These are phyloP conservation scores for Sordariomycetes sp. DNA, from an alignment of 2,329 filamentous ascomycete genomes.

Conservation along the genomic window DNA sequence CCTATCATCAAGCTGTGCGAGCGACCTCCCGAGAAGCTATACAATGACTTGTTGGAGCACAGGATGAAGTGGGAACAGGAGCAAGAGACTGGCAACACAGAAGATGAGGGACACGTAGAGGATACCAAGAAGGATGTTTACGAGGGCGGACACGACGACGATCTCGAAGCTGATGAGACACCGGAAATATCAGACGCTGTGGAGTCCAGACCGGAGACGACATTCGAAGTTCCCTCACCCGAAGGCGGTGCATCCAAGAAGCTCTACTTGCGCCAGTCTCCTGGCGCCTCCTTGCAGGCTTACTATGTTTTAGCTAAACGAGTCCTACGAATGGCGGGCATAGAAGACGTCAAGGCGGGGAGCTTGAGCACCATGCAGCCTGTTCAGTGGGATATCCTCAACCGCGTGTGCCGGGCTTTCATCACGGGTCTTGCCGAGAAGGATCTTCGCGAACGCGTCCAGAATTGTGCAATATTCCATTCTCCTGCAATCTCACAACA, in stretches of 20 bases:
- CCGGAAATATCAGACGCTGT: neutral
- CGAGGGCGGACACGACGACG: slow-evolving; percentile 10
- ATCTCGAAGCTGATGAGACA: neutral
- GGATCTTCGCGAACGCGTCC: slow-evolving; percentile 33
- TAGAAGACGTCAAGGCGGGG: slow-evolving; percentile 39
- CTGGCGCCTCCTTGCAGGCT: slow-evolving; percentile 28
- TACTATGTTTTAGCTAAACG: slow-evolving; percentile 42
- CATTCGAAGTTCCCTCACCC: slow-evolving; percentile 12
- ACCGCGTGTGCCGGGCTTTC: slow-evolving; percentile 43
- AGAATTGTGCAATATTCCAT: slow-evolving; percentile 30
- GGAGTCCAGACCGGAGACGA: slow-evolving; percentile 4
- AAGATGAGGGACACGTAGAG: slow-evolving; percentile 20
- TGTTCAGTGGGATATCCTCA: slow-evolving; percentile 38
- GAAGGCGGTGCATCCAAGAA: slow-evolving; percentile 8
- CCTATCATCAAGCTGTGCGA: slow-evolving; percentile 85
- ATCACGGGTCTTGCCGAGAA: slow-evolving; percentile 41
- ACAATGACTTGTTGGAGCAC: slow-evolving; percentile 51
- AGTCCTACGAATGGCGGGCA: slow-evolving; percentile 36
- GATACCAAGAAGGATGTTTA: slow-evolving; percentile 13
- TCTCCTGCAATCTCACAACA: too few species aligned
- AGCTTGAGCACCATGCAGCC: slow-evolving; percentile 31
- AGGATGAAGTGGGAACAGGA: slow-evolving; percentile 63
- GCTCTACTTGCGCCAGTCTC: slow-evolving; percentile 30
- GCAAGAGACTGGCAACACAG: slow-evolving; percentile 25
- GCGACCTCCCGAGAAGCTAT: slow-evolving; percentile 52